These are phyloP conservation scores for Chrysoporthe cubensis DNA, from an alignment of 2,329 filamentous ascomycete species.

Conservation along the genomic window DNA sequence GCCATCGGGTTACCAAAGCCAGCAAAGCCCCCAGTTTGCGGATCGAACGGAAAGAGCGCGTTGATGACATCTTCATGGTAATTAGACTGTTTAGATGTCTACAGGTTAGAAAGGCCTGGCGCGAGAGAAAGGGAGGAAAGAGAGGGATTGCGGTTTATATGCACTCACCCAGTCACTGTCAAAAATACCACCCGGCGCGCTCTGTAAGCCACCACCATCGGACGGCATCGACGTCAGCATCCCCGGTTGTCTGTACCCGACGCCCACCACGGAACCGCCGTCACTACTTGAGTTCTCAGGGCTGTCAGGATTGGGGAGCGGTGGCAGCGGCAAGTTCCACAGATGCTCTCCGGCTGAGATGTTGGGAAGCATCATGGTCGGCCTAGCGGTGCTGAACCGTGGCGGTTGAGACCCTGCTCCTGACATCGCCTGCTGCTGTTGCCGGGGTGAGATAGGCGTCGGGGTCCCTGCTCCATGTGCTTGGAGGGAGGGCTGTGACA, in stretches of 20 bases:
- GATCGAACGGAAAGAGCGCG: slow-evolving; percentile 33
- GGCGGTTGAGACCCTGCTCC: slow-evolving; percentile 4
- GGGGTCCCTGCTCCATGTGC: slow-evolving; percentile 5
- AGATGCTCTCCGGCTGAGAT: slow-evolving; percentile 53
- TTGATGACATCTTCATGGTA: slow-evolving; percentile 32
- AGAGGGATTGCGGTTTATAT: not conserved
- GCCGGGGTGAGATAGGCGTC: not conserved
- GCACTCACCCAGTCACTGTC: slow-evolving; percentile 24
- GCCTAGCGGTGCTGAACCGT: slow-evolving; percentile 17
- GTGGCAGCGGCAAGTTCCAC: slow-evolving; percentile 46
- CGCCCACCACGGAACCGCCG: slow-evolving; percentile 39
- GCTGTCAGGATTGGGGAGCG: slow-evolving; percentile 45
- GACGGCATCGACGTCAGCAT: slow-evolving; percentile 11
- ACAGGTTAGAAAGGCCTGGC: not conserved
- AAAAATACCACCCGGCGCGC: not conserved
- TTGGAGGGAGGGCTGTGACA: not conserved
- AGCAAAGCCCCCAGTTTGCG: slow-evolving; percentile 34
- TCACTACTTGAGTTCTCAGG: slow-evolving; percentile 48
- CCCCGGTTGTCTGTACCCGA: slow-evolving; percentile 23
- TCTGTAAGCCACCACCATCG: not conserved
- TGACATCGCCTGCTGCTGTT: slow-evolving; percentile 27
- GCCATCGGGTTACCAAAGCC: slow-evolving; percentile 25
- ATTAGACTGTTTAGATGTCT: slow-evolving; percentile 5
- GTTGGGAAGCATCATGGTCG: slow-evolving; percentile 48
- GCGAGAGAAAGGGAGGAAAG: not conserved